Conservation (phyloP, 805 yeast genomes). For the Saitoella complicata region DNA sequence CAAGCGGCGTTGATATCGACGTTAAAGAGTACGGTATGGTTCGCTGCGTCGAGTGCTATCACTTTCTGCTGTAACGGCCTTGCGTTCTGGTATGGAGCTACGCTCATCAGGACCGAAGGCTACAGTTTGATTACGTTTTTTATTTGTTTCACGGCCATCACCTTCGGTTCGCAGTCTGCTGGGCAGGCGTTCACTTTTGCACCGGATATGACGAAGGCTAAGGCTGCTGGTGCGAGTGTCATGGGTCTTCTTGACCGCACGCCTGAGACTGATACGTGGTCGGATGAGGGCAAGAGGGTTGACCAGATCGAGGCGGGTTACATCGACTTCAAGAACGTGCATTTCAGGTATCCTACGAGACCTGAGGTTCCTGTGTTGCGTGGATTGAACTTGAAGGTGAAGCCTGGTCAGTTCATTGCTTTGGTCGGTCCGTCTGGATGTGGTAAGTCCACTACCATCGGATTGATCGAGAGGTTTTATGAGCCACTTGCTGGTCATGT, state of each 20-base stretch:
- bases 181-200: constrained; percentile 26
- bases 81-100: constrained; percentile 29
- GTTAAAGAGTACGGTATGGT: constrained; percentile 17
- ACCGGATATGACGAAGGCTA: constrained; percentile 30
- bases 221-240: constrained; percentile 22
- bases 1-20: constrained; percentile 6
- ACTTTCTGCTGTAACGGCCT: constrained; percentile 26
- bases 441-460: constrained; percentile 31
- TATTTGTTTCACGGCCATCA: constrained; percentile 24
- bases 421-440: constrained; percentile 73
- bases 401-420: constrained; percentile 74
- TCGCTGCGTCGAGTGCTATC: constrained; percentile 23
- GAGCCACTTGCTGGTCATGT: constrained; percentile 35
- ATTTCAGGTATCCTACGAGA: constrained; percentile 20
- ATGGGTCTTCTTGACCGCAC: constrained; percentile 19
- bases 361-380: constrained; percentile 16
- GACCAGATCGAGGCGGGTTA: constrained; percentile 26
- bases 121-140: constrained; percentile 22
- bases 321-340: constrained; percentile 30
- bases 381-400: constrained; percentile 23
- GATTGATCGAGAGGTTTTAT: constrained; percentile 40
- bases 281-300: constrained; percentile 16
- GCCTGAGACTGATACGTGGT: constrained; percentile 24
- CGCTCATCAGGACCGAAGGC: constrained; percentile 19
- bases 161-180: constrained; percentile 29